phyloP scores from a whole-genome alignment of 2,329 filamentous ascomycete genomes.

The Cryoendolithus antarcticus region DNA sequence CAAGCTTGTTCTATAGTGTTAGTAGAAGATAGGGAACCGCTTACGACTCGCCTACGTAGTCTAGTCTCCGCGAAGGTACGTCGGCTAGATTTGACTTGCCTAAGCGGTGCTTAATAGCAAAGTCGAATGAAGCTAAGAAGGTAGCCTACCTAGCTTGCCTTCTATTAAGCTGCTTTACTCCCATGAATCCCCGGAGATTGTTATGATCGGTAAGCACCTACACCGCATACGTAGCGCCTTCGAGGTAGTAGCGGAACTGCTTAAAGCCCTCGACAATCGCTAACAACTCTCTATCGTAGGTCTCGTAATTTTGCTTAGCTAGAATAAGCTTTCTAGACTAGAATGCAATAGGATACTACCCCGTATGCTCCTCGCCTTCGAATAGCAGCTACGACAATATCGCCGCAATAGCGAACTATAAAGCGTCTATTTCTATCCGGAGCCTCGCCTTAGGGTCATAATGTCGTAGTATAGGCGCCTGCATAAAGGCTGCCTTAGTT shows the following conservation, averaged over 20 bases:
- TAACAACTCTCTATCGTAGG: slow-evolving; percentile 26
- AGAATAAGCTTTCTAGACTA: slow-evolving; percentile 14
- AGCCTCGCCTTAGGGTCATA: slow-evolving; percentile 1
- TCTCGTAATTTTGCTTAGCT: slow-evolving; percentile 22
- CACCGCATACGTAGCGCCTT: slow-evolving; percentile 10
- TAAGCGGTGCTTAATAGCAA: slow-evolving; percentile 12
- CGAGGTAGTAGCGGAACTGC: slow-evolving; percentile 11
- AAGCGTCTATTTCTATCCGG: slow-evolving; percentile 1
- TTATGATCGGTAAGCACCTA: slow-evolving; percentile 20
- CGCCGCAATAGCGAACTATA: neutral
- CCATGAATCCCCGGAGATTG: slow-evolving; percentile 20
- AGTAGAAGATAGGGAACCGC: slow-evolving; percentile 3
- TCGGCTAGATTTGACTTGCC: slow-evolving; percentile 5
- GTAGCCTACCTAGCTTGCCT: slow-evolving; percentile 16
- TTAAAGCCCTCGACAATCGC: slow-evolving; percentile 21
- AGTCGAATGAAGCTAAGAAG: slow-evolving; percentile 14
- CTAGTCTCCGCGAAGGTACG: slow-evolving; percentile 3
- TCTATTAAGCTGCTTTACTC: slow-evolving; percentile 18
- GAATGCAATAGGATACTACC: slow-evolving; percentile 12
- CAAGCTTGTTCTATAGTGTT: slow-evolving; percentile 5
- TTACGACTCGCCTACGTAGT: slow-evolving; percentile 1
- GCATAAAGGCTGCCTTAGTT: slow-evolving; percentile 1
- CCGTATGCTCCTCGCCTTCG: neutral
- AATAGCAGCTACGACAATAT: slow-evolving; percentile 1
- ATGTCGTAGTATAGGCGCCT: neutral